Percentiles rank a stretch among this genome's conserved stretches.
Conservation (phyloP, 2,329 filamentous ascomycete species). For the Calonectria ilicicola region DNA sequence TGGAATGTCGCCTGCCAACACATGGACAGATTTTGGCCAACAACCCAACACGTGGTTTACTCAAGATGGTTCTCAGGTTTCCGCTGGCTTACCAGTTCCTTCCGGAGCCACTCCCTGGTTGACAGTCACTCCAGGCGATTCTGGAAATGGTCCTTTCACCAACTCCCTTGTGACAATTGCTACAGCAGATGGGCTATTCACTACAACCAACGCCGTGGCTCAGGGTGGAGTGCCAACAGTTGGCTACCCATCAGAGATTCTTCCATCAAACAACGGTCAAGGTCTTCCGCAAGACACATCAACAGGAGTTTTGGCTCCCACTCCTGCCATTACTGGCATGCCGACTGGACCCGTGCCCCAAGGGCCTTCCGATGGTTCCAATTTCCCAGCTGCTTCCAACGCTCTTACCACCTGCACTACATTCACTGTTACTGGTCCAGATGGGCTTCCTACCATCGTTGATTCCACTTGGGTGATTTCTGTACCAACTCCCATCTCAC, state of each 20-base stretch:
- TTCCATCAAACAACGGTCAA: conserved; percentile 13
- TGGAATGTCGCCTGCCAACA: conserved; percentile 17
- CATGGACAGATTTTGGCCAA: conserved; percentile 25
- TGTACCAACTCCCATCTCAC: conserved; percentile 22
- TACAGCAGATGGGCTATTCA: conserved; percentile 30
- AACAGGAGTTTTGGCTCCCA: conserved; percentile 29
- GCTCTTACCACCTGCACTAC: conserved; percentile 40
- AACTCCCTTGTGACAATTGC: conserved; percentile 35
- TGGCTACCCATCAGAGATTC: conserved; percentile 14
- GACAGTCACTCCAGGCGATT: conserved; percentile 26
- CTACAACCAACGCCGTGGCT: conserved; percentile 1
- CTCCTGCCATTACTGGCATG: conserved; percentile 20
- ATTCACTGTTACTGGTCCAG: conserved; percentile 47
- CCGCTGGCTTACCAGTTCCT: conserved; percentile 27
- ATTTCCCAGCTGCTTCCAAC: conserved; percentile 10
- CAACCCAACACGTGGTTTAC: conserved; percentile 36
- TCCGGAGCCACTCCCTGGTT: conserved; percentile 26
- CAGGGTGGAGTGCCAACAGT: conserved; percentile 28
- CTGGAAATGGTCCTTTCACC: conserved; percentile 20
- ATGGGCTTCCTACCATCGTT: conserved; percentile 49
- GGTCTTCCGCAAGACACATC: conserved; percentile 28
- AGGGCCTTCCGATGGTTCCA: conserved; percentile 23
- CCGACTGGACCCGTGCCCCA: conserved; percentile 19
- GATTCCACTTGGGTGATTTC: conserved; percentile 49
- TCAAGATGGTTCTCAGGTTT: conserved; percentile 26